phyloP scores from a whole-genome alignment of 805 yeast genomes.

The Ogataea ganodermae region DNA sequence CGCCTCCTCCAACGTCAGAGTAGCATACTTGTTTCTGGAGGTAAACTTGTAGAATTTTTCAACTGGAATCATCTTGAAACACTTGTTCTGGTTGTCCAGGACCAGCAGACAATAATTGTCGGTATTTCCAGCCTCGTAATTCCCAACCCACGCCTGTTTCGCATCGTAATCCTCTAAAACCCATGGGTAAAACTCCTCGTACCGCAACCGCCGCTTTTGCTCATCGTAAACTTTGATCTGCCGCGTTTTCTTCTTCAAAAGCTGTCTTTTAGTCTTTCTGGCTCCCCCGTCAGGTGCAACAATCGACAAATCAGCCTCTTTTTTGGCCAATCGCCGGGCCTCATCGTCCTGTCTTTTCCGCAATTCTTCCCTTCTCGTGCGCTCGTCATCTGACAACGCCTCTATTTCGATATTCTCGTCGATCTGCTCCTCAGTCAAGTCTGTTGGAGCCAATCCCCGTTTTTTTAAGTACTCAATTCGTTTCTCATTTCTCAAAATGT shows the following conservation, averaged over 20 bases:
- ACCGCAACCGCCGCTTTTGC: slow-evolving; percentile 76
- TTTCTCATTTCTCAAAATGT: slow-evolving; percentile 43
- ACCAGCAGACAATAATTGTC: slow-evolving; percentile 86
- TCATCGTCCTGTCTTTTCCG: slow-evolving; percentile 29
- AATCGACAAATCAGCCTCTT: slow-evolving; percentile 54
- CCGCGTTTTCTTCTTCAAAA: slow-evolving; percentile 76
- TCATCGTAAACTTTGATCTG: slow-evolving; percentile 83
- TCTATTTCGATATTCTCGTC: slow-evolving; percentile 35
- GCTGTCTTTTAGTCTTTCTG: slow-evolving; percentile 57
- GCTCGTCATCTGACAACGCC: slow-evolving; percentile 42
- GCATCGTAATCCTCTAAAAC: slow-evolving; percentile 97
- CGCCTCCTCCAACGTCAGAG: slow-evolving; percentile 93
- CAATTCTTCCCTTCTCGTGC: slow-evolving; percentile 34
- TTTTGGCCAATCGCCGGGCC: slow-evolving; percentile 39
- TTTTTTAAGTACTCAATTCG: slow-evolving; percentile 35
- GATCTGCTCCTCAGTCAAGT: slow-evolving; percentile 27
- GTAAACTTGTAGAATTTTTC: slow-evolving; percentile 93
- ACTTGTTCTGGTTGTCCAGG: slow-evolving; percentile 72
- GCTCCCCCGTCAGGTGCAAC: slow-evolving; percentile 95
- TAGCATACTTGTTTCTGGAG: slow-evolving; percentile 89
- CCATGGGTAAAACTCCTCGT: slow-evolving; percentile 98
- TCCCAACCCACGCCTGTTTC: slow-evolving; percentile 91
- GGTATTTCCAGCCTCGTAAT: slow-evolving; percentile 86
- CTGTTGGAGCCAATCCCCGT: slow-evolving; percentile 20
- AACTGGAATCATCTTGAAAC: slow-evolving; percentile 89